A percentile compares a stretch with the other conserved stretches of the same genome.
phyloP scores from a whole-genome alignment of 768 basidiomycete species.

The Boletus rubescentipes region DNA sequence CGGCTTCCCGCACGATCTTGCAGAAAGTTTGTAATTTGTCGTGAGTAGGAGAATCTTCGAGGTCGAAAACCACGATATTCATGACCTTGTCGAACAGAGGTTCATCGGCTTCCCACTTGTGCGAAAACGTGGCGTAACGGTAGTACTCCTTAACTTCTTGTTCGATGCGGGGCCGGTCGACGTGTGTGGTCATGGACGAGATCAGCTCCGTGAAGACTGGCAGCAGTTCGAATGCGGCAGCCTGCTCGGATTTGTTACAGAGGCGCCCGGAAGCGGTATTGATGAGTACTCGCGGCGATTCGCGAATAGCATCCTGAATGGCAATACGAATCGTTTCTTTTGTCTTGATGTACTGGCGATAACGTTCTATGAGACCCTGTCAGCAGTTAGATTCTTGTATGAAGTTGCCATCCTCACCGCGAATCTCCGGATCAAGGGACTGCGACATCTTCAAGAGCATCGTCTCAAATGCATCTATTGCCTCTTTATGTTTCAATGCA shows the following conservation, averaged over 20 bases:
- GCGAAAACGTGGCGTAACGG: not conserved
- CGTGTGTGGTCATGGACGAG: not conserved
- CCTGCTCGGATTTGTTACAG: not conserved
- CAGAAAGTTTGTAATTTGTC: not conserved
- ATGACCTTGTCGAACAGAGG: not conserved
- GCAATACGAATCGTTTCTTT: not conserved
- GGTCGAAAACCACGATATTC: not conserved
- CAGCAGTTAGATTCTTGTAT: not conserved
- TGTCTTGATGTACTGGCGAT: not conserved
- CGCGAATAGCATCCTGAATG: not conserved
- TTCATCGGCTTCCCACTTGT: not conserved
- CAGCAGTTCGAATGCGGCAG: not conserved
- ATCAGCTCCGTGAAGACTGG: not conserved
- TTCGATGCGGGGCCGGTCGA: not conserved
- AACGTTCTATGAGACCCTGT: not conserved
- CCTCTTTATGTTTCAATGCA: not conserved
- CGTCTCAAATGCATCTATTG: not conserved
- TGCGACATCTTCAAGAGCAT: not conserved
- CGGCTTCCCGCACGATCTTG: not conserved
- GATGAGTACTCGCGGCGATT: constrained; percentile 1
- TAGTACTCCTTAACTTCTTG: not conserved
- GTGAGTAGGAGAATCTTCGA: not conserved
- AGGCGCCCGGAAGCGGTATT: not conserved
- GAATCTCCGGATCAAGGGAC: not conserved
- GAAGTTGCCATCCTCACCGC: not conserved